Base-by-base conservation (phyloP, 148 eudicot genomes). In the Rhododendron ferrugineum region DNA sequence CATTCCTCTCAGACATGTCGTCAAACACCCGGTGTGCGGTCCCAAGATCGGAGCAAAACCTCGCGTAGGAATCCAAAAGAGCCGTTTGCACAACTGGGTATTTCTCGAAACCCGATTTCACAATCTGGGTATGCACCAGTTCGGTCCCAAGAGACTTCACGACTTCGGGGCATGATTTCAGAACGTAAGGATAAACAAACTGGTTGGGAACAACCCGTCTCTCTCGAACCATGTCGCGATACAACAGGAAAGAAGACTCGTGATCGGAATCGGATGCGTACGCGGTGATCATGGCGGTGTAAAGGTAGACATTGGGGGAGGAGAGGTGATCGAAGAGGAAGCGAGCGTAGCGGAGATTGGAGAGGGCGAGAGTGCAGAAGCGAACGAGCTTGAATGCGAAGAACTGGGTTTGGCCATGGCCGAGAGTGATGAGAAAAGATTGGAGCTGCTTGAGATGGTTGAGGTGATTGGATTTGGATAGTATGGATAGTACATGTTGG, bases 21-120 rank as follows among this genome's bases (percentile, higher is more conserved):
- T 93, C 98, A 49, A 95, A 94, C 93, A 95, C 54, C 76, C 82
- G 52, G 47, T 91, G 84, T 30, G 98, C 98, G 66, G 74, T 68
- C 47, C 80, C 62, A 32, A 90, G 62, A 90, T 89, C 93, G 6
- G 87, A 84, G 36, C 92, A 86, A 86, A 83, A 90, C 90, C 93
- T 92, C 62, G 88, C 73, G 28, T 95, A 92, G 6, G 88, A 86
- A 52, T 92, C 95, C 79, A 95, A 84, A 70, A 95, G 81, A 47
- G 90, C 92, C 83, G 95, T 93, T 87, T 93, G 90, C 79, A 93
- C 98, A 91, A 93, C 90, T 47, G 96, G 91, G 92, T 93, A 90
- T 62, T 74, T 50, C 66, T 90, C 92, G 78, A 91, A 92, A 47
- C 96, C 98, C 49, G 82, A 90, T 87, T 91, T 95, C 36, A 90